Base-by-base conservation (phyloP, 257 asterid species). In the Henckelia pumila region DNA sequence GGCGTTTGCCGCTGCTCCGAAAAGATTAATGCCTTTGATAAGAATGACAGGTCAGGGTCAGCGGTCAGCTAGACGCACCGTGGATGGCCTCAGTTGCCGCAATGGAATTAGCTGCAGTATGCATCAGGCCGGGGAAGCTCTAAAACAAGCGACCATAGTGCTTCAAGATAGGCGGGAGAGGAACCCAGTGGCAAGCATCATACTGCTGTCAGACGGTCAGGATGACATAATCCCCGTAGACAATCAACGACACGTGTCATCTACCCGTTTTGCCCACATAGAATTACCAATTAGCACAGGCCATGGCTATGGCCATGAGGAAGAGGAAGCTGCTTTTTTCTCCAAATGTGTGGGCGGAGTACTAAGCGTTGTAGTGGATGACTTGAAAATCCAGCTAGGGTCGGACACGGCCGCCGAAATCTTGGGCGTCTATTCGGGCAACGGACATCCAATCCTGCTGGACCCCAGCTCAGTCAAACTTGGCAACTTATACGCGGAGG, bases 381-480 rank as follows among this genome's bases (percentile, higher is more conserved):
- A 93, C 63, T 64, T 90, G 63, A 76, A 83, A 3, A 79, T 93
- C 53, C 94, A 85, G 61, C 78, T n/a, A n/a, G n/a, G n/a, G n/a
- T n/a, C n/a, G n/a, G n/a, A n/a, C n/a, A n/a, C n/a, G n/a, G n/a
- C 96, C 5, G 97, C 84, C 1, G 96, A 93, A 61, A 82, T 93
- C 29, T 75, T 84, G 28, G 95, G 91, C 4, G 85, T 85, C 0
- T 92, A 92, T 71, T 83, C 91, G 0, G 75, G 82, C 58, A 82
- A 79, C 11, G 86, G 75, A 37, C 75, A 80, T 25, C 95, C 97
- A 32, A 35, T 82, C 0, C 68, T 74, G 0, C 84, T 88, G 59
- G 81, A 85, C 69, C 70, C 91, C 19, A 76, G 71, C 28, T 86
- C 83, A 53, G 64, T 88, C 67, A 84, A 90, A 17, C 81, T 90